These are phyloP conservation scores for Chalaropsis thielavioides DNA, from an alignment of 2,329 filamentous ascomycete species.

Conservation along the genomic window DNA sequence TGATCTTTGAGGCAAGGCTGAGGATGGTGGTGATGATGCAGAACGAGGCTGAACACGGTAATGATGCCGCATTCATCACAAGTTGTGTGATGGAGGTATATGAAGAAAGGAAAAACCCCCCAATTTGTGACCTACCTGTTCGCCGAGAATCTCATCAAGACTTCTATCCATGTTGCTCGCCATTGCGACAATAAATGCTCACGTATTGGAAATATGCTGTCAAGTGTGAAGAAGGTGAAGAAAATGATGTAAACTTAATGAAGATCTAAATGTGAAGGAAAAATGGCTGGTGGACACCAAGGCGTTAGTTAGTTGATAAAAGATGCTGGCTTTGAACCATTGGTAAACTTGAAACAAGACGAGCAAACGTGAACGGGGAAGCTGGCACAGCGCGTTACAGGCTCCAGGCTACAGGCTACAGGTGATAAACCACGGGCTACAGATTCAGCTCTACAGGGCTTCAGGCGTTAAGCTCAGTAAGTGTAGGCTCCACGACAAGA, in stretches of 20 bases:
- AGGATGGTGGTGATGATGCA: background rate
- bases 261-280: conserved; percentile 9
- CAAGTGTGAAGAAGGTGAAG: background rate
- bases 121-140: conserved; percentile 27
- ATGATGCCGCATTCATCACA: background rate
- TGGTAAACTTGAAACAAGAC: conserved; percentile 8
- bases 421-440: background rate
- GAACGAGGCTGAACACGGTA: conserved; percentile 5
- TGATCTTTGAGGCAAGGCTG: background rate
- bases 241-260: background rate
- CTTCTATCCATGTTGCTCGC: conserved; percentile 38
- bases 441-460: background rate
- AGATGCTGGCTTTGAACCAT: background rate
- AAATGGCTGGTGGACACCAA: background rate
- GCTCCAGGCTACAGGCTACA: background rate
- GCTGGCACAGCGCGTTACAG: background rate
- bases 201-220: background rate
- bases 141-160: conserved; percentile 43
- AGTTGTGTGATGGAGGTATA: background rate
- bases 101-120: background rate
- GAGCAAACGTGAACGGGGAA: background rate
- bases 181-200: conserved; percentile 22
- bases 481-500: background rate
- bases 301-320: background rate
- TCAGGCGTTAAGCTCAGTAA: background rate